Percentiles rank a stretch among this genome's conserved stretches.
These are phyloP conservation scores for Tetrapyrgos nigripes DNA, from an alignment of 1,284 basidiomycete genomes.

Conservation along the genomic window DNA sequence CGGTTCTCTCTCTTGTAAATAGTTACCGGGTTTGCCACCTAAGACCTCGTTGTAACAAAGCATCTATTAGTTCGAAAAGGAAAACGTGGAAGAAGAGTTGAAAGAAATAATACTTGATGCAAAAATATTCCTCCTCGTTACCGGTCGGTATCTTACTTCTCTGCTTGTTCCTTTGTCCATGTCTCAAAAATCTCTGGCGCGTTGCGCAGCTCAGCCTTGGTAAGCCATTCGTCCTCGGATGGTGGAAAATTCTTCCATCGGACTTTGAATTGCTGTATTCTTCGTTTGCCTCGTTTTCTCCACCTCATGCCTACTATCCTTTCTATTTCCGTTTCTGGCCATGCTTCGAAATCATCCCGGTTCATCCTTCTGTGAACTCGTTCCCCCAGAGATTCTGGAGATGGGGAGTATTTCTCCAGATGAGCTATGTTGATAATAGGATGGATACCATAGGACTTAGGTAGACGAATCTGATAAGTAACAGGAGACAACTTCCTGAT, in stretches of 20 bases:
- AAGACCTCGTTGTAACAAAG: no score
- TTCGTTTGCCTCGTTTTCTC: constrained; percentile 12
- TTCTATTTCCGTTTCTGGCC: no score
- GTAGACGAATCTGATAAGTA: constrained; percentile 11
- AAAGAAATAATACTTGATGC: no score
- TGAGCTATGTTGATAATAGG: constrained; percentile 12
- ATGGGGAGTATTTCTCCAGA: constrained; percentile 5
- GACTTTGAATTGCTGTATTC: constrained; percentile 18
- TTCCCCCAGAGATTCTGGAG: constrained; percentile 2
- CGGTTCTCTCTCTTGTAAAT: no score
- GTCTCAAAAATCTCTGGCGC: not conserved
- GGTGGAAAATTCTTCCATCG: constrained; percentile 10
- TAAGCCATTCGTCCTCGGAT: constrained; percentile 9
- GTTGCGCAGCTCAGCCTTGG: no score
- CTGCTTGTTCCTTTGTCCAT: no score
- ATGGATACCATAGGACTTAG: constrained; percentile 10
- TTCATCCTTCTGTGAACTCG: not conserved
- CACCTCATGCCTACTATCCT: constrained; percentile 14
- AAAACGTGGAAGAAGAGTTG: no score
- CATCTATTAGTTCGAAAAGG: no score
- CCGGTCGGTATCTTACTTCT: no score
- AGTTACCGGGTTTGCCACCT: no score
- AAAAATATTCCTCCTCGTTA: no score
- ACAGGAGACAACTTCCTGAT: no score
- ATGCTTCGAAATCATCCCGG: constrained; percentile 13